These are phyloP conservation scores for Aspergillus cavernicola DNA, from an alignment of 495 filamentous ascomycete species.

Conservation along the genomic window DNA sequence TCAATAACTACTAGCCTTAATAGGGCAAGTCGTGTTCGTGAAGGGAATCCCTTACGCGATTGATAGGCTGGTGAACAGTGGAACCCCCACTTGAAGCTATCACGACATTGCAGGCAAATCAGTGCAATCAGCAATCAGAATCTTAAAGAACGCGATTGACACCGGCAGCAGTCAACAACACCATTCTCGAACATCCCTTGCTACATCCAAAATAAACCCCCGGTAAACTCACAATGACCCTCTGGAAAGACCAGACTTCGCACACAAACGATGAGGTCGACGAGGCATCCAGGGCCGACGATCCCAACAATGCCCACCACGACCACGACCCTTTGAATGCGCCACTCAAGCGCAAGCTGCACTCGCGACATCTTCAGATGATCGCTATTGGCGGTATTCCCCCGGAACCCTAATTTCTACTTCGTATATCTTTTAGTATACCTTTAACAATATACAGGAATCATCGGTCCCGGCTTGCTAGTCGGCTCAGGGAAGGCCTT, in stretches of 20 bases:
- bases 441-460: slow-evolving; percentile 24
- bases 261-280: slow-evolving; percentile 13
- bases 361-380: slow-evolving; percentile 65
- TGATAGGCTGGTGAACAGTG: too few species aligned
- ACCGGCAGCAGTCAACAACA: neutral
- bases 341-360: slow-evolving; percentile 50
- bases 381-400: slow-evolving; percentile 63
- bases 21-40: too few species aligned
- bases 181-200: neutral
- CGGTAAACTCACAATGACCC: neutral
- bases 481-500: slow-evolving; percentile 61
- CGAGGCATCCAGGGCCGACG: slow-evolving; percentile 10
- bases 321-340: slow-evolving; percentile 23
- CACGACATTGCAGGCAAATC: slow-evolving; percentile 34
- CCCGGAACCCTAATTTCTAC: too few species aligned
- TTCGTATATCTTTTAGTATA: neutral
- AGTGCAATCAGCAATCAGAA: neutral
- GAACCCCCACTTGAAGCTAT: slow-evolving; percentile 18
- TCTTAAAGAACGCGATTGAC: neutral
- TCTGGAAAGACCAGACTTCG: slow-evolving; percentile 3
- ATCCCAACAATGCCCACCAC: too few species aligned
- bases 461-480: slow-evolving; percentile 44
- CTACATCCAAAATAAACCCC: neutral
- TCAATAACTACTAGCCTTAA: too few species aligned
- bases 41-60: too few species aligned